phyloP scores from a whole-genome alignment of 192 early-diverging fungal species.

The Coemansia sp. region DNA sequence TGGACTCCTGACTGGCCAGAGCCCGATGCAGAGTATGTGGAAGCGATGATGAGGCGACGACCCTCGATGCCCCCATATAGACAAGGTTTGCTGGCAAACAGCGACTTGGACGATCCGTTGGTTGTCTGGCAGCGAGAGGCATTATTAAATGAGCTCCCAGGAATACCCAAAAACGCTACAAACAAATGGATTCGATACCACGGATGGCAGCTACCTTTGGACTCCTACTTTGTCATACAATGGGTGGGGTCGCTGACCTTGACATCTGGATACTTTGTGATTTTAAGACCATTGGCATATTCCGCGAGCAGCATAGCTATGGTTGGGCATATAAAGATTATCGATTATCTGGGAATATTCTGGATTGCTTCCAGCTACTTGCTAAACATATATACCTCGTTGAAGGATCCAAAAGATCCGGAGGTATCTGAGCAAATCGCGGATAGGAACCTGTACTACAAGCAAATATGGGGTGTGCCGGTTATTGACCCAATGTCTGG shows the following conservation, averaged over 20 bases:
- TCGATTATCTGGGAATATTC: background rate
- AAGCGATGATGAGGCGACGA: conserved; percentile 24
- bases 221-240: conserved; percentile 37
- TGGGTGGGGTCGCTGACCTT: conserved; percentile 27
- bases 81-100: background rate
- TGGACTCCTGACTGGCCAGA: conserved; percentile 47
- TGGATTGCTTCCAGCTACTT: conserved; percentile 5
- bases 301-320: background rate
- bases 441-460: conserved; percentile 28
- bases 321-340: background rate
- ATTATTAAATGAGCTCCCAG: conserved; percentile 12
- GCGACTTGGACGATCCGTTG: conserved; percentile 22
- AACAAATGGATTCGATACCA: conserved; percentile 36
- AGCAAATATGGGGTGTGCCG: conserved; percentile 33
- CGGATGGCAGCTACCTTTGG: conserved; percentile 35
- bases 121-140: conserved; percentile 30
- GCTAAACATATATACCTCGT: conserved; percentile 27
- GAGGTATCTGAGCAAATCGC: background rate
- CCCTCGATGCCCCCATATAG: conserved; percentile 5
- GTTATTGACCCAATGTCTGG: conserved; percentile 28
- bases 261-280: conserved; percentile 18
- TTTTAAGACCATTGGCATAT: conserved; percentile 18
- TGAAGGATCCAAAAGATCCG: conserved; percentile 24
- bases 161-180: conserved; percentile 19
- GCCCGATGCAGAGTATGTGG: conserved; percentile 33